phyloP scores from a whole-genome alignment of 306 rosid species.

The Sophora flavescens region DNA sequence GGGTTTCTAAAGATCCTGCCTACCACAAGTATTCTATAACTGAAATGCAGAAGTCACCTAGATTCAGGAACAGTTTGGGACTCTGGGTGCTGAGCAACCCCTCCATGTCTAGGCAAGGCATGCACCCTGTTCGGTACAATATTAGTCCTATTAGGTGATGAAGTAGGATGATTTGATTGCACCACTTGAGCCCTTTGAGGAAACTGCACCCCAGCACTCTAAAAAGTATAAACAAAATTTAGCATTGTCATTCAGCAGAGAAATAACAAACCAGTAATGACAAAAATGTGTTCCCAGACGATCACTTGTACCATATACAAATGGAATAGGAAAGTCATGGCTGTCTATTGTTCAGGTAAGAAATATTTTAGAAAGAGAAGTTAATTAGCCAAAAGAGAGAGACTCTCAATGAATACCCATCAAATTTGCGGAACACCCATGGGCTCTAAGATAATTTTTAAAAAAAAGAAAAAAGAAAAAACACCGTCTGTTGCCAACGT shows the following conservation, averaged over 20 bases:
- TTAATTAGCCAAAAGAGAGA: not conserved
- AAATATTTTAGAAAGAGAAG: not conserved
- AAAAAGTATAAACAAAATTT: conserved; percentile 26
- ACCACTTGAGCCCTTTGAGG: conserved; percentile 61
- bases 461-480: not conserved
- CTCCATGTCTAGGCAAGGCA: conserved; percentile 49
- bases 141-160: conserved; percentile 47
- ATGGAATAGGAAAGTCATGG: not conserved
- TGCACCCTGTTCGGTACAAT: conserved; percentile 49
- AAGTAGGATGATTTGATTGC: conserved; percentile 47
- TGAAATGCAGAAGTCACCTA: conserved; percentile 53
- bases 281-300: conserved; percentile 6
- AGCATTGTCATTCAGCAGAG: not conserved
- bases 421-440: not conserved
- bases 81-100: conserved; percentile 50
- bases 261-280: conserved; percentile 2
- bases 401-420: not conserved
- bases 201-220: conserved; percentile 78
- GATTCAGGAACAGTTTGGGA: conserved; percentile 60
- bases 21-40: conserved; percentile 1
- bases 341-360: not conserved
- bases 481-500: conserved; percentile 9
- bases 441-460: not conserved
- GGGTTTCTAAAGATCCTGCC: not conserved
- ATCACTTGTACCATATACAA: not conserved